A percentile compares a stretch with the other conserved stretches of the same genome.
phyloP scores from a whole-genome alignment of 129 eudicot genomes.

The Escallonia herrerae region DNA sequence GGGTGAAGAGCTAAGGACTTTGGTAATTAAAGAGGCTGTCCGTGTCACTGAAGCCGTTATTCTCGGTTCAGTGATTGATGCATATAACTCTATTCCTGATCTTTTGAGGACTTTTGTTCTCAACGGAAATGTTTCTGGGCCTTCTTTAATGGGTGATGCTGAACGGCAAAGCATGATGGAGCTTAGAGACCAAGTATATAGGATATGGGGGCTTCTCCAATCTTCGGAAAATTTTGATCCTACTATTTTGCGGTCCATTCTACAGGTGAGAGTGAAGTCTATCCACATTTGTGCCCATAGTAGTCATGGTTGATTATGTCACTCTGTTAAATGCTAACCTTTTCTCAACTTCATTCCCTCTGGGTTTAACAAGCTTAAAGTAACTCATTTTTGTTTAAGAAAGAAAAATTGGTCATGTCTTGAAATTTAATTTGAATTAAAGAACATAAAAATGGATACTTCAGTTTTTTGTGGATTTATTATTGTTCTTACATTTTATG shows the following conservation, averaged over 20 bases:
- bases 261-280: constrained; percentile 48
- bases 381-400: not conserved
- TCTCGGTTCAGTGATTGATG: constrained; percentile 57
- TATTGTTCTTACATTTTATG: too few species aligned
- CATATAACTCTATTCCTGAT: constrained; percentile 61
- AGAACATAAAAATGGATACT: too few species aligned
- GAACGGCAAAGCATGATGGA: constrained; percentile 73
- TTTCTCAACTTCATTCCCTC: not conserved
- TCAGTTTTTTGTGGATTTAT: too few species aligned
- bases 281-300: not conserved
- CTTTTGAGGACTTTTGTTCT: constrained; percentile 41
- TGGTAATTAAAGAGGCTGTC: constrained; percentile 81
- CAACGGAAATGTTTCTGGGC: constrained; percentile 42
- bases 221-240: constrained; percentile 72
- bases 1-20: constrained; percentile 74
- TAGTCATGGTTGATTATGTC: not conserved
- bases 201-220: constrained; percentile 79
- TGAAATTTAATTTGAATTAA: too few species aligned
- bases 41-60: constrained; percentile 73
- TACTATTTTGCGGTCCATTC: constrained; percentile 66
- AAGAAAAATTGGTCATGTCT: not conserved
- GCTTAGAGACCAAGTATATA: constrained; percentile 78
- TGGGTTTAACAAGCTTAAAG: not conserved
- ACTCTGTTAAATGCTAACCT: not conserved
- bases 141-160: constrained; percentile 29